These are phyloP conservation scores for Kuraishia borneana DNA, from an alignment of 805 yeast species.

Conservation along the genomic window DNA sequence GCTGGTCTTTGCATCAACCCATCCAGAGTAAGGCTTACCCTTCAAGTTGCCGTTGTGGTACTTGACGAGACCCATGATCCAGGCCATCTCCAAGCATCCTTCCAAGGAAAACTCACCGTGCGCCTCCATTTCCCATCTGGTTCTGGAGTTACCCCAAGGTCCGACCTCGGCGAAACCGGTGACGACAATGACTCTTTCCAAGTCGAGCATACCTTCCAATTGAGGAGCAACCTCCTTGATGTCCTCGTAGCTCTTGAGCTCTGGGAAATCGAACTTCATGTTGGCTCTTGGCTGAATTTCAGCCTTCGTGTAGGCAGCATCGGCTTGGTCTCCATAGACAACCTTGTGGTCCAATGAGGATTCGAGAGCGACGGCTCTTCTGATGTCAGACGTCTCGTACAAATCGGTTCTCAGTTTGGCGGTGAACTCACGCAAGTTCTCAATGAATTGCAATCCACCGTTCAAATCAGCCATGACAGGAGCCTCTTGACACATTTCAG, in stretches of 20 bases:
- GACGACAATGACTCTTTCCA: constrained; percentile 85
- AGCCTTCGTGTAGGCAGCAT: constrained; percentile 70
- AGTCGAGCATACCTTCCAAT: constrained; percentile 83
- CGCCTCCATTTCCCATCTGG: constrained; percentile 99
- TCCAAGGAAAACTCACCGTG: constrained; percentile 89
- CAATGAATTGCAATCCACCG: constrained; percentile 95
- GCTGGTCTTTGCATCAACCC: constrained; percentile 93
- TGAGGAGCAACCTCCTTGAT: constrained; percentile 60
- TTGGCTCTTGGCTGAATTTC: constrained; percentile 89
- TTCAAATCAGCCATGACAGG: constrained; percentile 98
- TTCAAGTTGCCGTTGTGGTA: constrained; percentile 87
- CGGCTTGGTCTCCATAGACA: constrained; percentile 81
- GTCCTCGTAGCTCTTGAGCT: constrained; percentile 64
- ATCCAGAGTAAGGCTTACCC: constrained; percentile 88
- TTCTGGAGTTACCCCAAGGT: constrained; percentile 99
- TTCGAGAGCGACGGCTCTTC: constrained; percentile 93
- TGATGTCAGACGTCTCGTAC: constrained; percentile 75
- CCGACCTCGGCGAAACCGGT: constrained; percentile 99
- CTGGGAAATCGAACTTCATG: constrained; percentile 89
- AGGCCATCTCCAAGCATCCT: constrained; percentile 98
- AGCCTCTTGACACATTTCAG: constrained; percentile 77
- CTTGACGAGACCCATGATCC: constrained; percentile 98
- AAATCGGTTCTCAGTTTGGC: constrained; percentile 67
- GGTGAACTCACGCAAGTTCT: constrained; percentile 83
- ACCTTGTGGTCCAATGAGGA: constrained; percentile 79